A percentile compares a stretch with the other conserved stretches of the same genome.
Evolutionary conservation across 768 basidiomycete genomes (phyloP).

Genomic region (Candolleomyces efflorescens): DNA sequence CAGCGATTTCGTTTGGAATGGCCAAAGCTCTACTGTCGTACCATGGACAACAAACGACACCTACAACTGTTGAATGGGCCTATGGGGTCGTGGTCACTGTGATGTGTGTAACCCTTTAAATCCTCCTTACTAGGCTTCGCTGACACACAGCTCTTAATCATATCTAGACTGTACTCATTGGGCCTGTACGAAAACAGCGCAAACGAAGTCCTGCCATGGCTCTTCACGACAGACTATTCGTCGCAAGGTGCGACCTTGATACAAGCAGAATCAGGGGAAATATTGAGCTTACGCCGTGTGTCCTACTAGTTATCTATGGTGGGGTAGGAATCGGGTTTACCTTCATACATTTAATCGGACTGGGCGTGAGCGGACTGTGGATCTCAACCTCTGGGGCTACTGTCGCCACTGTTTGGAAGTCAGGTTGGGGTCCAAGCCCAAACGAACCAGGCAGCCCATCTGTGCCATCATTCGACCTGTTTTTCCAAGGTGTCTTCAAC

Average conservation of each 20-base stretch:
- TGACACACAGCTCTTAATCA: not conserved
- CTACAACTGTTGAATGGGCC: conserved; percentile 9
- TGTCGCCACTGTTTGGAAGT: not conserved
- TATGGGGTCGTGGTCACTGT: conserved; percentile 6
- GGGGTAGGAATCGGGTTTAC: not conserved
- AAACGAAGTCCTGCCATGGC: not conserved
- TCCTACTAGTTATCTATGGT: not conserved
- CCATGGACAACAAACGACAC: not conserved
- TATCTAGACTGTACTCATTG: not conserved
- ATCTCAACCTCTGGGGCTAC: not conserved
- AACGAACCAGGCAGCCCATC: not conserved
- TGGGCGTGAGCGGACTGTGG: not conserved
- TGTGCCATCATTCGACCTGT: not conserved
- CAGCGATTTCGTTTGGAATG: conserved; percentile 5
- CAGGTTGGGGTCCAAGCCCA: not conserved
- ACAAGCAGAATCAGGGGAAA: not conserved
- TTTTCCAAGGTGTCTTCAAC: not conserved
- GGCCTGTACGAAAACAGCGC: conserved; percentile 5
- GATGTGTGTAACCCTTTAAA: not conserved
- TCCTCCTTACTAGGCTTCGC: not conserved
- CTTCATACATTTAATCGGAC: not conserved
- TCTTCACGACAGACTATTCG: not conserved
- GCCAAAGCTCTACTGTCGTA: conserved; percentile 6
- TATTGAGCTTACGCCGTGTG: not conserved
- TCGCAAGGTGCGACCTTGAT: not conserved